Evolutionary conservation across 768 basidiomycete genomes (phyloP).

Genomic region (Leccinum uliginosum): DNA sequence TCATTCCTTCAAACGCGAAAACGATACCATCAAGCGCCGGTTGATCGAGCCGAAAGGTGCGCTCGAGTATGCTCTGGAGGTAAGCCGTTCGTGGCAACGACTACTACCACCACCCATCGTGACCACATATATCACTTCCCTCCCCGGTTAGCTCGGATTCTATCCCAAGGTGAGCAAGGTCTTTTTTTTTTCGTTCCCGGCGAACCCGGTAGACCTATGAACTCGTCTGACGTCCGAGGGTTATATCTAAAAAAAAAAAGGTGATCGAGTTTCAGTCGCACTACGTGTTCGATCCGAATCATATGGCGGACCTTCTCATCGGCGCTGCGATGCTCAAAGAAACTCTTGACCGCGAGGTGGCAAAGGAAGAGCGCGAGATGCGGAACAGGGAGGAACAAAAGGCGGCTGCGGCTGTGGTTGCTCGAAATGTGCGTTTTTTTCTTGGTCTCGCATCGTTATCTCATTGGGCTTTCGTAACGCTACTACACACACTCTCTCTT

Average conservation of each 20-base stretch:
- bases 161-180: slow-evolving; percentile 49
- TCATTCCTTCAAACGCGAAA: slow-evolving; percentile 73
- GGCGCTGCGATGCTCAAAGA: slow-evolving; percentile 68
- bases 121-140: background rate
- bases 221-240: background rate
- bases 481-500: background rate
- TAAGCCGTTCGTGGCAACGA: slow-evolving; percentile 34
- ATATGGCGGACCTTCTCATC: slow-evolving; percentile 52
- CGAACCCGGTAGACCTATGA: background rate
- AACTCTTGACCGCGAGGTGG: slow-evolving; percentile 46
- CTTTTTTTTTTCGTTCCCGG: background rate
- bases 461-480: background rate
- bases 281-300: slow-evolving; percentile 56
- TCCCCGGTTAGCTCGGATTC: slow-evolving; percentile 59
- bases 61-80: slow-evolving; percentile 76
- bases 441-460: background rate
- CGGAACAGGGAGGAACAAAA: slow-evolving; percentile 54
- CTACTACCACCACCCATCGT: background rate
- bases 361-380: slow-evolving; percentile 45
- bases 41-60: slow-evolving; percentile 68
- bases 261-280: slow-evolving; percentile 70
- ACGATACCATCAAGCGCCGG: slow-evolving; percentile 58
- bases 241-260: slow-evolving; percentile 31
- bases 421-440: slow-evolving; percentile 45
- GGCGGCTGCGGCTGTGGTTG: slow-evolving; percentile 47